Evolutionary conservation across 2,329 filamentous ascomycete species (phyloP).

Genomic region (Ascochyta fabae): DNA sequence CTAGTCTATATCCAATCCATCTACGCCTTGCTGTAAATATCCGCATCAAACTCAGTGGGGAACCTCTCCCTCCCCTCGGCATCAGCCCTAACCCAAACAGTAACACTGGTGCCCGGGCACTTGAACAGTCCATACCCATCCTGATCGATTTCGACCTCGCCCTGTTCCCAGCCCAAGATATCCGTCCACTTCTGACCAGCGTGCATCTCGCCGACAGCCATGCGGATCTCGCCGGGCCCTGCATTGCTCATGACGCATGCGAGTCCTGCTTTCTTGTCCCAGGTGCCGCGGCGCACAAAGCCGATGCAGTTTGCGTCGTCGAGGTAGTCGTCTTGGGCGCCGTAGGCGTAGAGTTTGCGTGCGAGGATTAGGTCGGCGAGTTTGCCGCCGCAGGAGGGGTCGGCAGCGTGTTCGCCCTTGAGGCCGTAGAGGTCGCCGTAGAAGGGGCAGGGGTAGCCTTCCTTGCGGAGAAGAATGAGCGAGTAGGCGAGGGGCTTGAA

Average conservation of each 20-base stretch:
- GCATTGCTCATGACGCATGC: slow-evolving; percentile 60
- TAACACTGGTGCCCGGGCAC: slow-evolving; percentile 57
- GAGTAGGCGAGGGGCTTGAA: slow-evolving; percentile 77
- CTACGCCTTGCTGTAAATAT: slow-evolving; percentile 41
- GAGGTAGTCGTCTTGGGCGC: slow-evolving; percentile 69
- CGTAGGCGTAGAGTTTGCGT: slow-evolving; percentile 71
- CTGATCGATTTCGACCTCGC: slow-evolving; percentile 64
- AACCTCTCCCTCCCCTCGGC: slow-evolving; percentile 56
- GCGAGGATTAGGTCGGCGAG: slow-evolving; percentile 67
- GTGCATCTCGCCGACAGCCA: slow-evolving; percentile 67
- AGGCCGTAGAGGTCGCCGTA: slow-evolving; percentile 74
- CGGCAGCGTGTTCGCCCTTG: slow-evolving; percentile 60
- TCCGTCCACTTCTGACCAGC: slow-evolving; percentile 70
- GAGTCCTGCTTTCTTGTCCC: slow-evolving; percentile 56
- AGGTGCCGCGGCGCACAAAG: slow-evolving; percentile 62
- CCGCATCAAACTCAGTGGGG: slow-evolving; percentile 44
- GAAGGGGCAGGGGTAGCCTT: slow-evolving; percentile 72
- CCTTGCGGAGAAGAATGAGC: slow-evolving; percentile 69
- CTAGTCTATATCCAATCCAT: not conserved
- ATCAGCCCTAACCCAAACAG: slow-evolving; percentile 66
- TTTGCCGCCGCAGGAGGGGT: slow-evolving; percentile 58
- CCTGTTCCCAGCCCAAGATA: slow-evolving; percentile 61
- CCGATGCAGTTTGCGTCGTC: slow-evolving; percentile 67
- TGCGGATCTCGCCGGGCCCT: slow-evolving; percentile 57
- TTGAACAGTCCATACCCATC: slow-evolving; percentile 66